phyloP scores from a whole-genome alignment of 768 basidiomycete species.

The Cyclocybe aegerita region DNA sequence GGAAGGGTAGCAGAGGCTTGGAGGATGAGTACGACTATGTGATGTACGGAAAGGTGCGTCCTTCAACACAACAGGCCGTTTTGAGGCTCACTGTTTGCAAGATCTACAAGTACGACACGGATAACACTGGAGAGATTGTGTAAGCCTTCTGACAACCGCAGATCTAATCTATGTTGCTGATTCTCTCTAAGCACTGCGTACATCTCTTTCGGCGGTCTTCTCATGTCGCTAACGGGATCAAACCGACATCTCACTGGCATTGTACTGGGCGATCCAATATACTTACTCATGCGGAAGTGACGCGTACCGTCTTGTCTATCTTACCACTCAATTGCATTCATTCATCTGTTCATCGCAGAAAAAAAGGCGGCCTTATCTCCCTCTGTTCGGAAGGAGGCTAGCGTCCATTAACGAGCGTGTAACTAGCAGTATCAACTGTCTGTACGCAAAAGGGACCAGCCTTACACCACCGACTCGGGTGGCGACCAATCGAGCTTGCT shows the following conservation, averaged over 20 bases:
- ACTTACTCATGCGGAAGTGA: constrained; percentile 82
- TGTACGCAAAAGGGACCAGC: too few species aligned
- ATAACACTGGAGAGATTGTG: constrained; percentile 75
- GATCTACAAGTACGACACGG: constrained; percentile 97
- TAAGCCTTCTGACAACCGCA: constrained; percentile 37
- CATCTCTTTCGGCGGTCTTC: constrained; percentile 92
- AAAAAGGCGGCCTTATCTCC: too few species aligned
- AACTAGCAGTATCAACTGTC: too few species aligned
- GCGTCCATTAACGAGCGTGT: too few species aligned
- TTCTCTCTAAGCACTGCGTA: constrained; percentile 75
- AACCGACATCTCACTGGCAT: constrained; percentile 91
- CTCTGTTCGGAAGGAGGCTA: too few species aligned
- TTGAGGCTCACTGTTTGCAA: constrained; percentile 25
- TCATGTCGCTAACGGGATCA: constrained; percentile 91
- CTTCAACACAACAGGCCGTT: not conserved
- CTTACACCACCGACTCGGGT: too few species aligned
- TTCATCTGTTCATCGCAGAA: constrained; percentile 21
- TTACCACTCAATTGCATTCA: constrained; percentile 30
- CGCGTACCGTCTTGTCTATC: constrained; percentile 26
- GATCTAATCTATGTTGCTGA: constrained; percentile 11
- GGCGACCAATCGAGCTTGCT: too few species aligned
- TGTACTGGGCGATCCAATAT: constrained; percentile 91
- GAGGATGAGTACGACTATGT: constrained; percentile 99
- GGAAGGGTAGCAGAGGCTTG: constrained; percentile 72
- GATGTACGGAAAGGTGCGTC: constrained; percentile 92